phyloP scores from a whole-genome alignment of 257 asterid species.

The Solanum infundibuliforme region DNA sequence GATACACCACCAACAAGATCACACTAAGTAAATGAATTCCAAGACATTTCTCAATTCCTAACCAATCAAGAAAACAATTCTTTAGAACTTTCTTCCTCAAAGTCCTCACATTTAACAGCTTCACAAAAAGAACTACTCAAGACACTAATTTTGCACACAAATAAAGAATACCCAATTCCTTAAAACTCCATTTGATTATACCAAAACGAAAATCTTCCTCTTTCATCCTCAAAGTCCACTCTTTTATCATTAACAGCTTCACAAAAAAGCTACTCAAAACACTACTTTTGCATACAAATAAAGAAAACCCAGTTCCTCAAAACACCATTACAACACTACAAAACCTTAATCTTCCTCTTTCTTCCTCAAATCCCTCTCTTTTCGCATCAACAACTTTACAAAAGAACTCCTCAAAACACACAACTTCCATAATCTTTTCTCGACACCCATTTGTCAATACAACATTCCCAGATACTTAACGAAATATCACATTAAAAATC shows the following conservation, averaged over 20 bases:
- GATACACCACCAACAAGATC: neutral
- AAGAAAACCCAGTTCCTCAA: neutral
- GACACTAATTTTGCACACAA: neutral
- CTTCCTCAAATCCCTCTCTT: neutral
- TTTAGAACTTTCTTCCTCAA: neutral
- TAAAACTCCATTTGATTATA: neutral
- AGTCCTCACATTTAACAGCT: neutral
- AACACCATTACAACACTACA: neutral
- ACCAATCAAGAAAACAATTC: neutral
- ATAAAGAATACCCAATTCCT: neutral
- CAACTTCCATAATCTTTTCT: neutral
- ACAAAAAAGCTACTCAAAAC: neutral
- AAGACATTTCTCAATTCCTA: neutral
- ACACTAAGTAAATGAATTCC: neutral
- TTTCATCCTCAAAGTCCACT: neutral
- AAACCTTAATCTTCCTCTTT: neutral
- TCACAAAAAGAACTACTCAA: neutral
- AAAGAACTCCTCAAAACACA: neutral
- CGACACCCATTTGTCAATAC: neutral
- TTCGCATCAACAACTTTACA: neutral
- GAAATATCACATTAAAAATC: neutral
- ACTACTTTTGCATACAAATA: neutral
- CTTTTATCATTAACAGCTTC: neutral
- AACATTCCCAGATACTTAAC: neutral
- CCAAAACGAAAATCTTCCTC: neutral